Evolutionary conservation across 2,329 filamentous ascomycete species (phyloP), one percentile per base, ranked within the genome.

Genomic region (Mycocentrospora acerina): DNA sequence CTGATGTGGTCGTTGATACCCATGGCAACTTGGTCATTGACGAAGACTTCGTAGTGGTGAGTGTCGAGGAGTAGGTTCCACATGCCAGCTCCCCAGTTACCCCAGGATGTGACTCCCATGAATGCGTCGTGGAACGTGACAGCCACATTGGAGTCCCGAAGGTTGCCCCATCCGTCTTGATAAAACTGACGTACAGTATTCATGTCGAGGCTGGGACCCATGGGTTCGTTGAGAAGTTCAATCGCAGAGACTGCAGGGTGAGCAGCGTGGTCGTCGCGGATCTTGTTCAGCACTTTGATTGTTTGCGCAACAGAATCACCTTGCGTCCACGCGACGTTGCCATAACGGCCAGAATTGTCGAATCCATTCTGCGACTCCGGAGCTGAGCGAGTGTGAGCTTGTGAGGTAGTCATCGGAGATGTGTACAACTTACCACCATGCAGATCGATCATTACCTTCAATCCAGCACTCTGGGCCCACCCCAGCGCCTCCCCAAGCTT

Each of bases 401-500:
- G 48, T 25, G 15, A 12, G 14, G 24, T 5, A 15, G 7, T 4
- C 1, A 16, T 8, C 12, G 7, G 11, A 30, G 10, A 18, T n/a
- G 2, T 5, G 18, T 11, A 22, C 24, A 22, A 68, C 74, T 61
- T 62, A 80, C 78, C 79, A 49, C 82, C 83, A 55, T 87, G 83
- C 15, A 86, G 66, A 59, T 87, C 83, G 51, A 87, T 74, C 66
- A 84, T 76, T 28, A 86, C 79, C 55, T 83, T 83, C 32, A 86
- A 59, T 4, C 78, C 77, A 29, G 76, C 71, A 29, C 59, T 66
- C 41, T 74, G 65, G 9, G 83, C 83, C 78, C 83, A 82, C 44
- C 68, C 62, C 38, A 84, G 70, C 16, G 81, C 77, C 44, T 74
- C 57, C 41, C 81, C 78, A 8, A 85, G 70, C 52, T 75, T 73